phyloP scores from a whole-genome alignment of 164 flowering plant species.

The Stephania japonica region DNA sequence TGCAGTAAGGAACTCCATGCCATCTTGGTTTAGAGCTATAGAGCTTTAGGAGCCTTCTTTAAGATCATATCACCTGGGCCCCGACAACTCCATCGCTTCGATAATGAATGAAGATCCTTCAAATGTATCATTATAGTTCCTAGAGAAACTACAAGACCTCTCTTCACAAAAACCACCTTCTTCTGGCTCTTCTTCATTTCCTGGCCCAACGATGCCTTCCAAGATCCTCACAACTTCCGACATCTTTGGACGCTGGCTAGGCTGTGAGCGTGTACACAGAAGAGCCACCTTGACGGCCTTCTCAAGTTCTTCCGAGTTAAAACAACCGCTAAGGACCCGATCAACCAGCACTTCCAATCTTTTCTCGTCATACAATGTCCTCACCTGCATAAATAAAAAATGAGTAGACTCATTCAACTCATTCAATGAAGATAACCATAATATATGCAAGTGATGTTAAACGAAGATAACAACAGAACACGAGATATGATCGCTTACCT shows the following conservation, averaged over 20 bases:
- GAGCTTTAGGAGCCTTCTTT: too few species aligned
- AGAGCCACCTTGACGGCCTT: conserved; percentile 57
- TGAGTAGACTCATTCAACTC: not conserved
- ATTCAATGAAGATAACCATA: not conserved
- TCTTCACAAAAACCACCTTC: conserved; percentile 28
- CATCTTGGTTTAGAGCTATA: too few species aligned
- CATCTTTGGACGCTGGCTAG: conserved; percentile 80
- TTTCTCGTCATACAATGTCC: conserved; percentile 53
- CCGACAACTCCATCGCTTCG: conserved; percentile 96
- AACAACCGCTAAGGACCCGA: conserved; percentile 63
- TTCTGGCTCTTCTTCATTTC: conserved; percentile 35
- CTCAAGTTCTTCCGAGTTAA: conserved; percentile 45
- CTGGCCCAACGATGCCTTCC: conserved; percentile 47
- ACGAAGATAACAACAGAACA: not conserved
- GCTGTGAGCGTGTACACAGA: conserved; percentile 67
- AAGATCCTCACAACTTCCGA: conserved; percentile 63
- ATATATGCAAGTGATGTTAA: not conserved
- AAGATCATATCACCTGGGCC: conserved; percentile 72
- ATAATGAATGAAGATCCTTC: conserved; percentile 70
- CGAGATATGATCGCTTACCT: conserved; percentile 39
- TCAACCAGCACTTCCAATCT: conserved; percentile 68
- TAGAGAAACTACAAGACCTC: conserved; percentile 44
- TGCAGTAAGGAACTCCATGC: too few species aligned
- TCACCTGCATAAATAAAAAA: conserved; percentile 48
- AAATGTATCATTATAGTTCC: conserved; percentile 38